phyloP scores from a whole-genome alignment of 345 rosid genomes.

The Xanthoceras sorbifolium region DNA sequence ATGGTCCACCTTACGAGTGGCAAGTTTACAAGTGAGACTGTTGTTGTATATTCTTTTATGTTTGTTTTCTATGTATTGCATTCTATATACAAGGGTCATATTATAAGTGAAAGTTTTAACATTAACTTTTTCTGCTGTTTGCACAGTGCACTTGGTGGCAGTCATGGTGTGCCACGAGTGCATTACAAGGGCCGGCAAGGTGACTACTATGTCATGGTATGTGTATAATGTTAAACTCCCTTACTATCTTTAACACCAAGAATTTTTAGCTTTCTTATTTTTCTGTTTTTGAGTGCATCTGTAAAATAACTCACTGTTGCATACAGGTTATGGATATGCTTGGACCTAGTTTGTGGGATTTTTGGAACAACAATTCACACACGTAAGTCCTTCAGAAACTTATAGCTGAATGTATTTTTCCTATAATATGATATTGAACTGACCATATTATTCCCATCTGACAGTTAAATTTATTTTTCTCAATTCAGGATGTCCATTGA shows the following conservation, averaged over 20 bases:
- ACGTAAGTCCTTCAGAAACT: constrained; percentile 42
- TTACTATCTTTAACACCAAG: neutral
- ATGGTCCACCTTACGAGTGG: constrained; percentile 97
- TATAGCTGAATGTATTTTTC: constrained; percentile 2
- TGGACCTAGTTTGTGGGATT: constrained; percentile 90
- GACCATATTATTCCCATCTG: neutral
- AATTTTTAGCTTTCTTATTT: neutral
- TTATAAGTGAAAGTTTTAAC: neutral
- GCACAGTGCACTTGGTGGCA: constrained; percentile 78
- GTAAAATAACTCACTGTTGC: neutral
- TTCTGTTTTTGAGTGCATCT: neutral
- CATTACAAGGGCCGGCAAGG: constrained; percentile 84
- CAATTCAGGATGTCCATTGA: constrained; percentile 71
- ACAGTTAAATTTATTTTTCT: constrained; percentile 11
- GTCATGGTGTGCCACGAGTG: constrained; percentile 88
- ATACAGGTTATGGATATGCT: constrained; percentile 90
- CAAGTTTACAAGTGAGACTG: constrained; percentile 90
- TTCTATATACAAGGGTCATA: neutral
- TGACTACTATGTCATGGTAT: constrained; percentile 85
- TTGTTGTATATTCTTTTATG: neutral
- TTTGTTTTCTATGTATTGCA: neutral
- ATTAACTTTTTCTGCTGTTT: constrained; percentile 20
- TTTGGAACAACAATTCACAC: constrained; percentile 70
- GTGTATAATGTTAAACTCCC: constrained; percentile 11
- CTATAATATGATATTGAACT: neutral